Evolutionary conservation across 2,329 filamentous ascomycete species (phyloP), one percentile per base, ranked within the genome.

Genomic region (Coniochaeta prunicola): DNA sequence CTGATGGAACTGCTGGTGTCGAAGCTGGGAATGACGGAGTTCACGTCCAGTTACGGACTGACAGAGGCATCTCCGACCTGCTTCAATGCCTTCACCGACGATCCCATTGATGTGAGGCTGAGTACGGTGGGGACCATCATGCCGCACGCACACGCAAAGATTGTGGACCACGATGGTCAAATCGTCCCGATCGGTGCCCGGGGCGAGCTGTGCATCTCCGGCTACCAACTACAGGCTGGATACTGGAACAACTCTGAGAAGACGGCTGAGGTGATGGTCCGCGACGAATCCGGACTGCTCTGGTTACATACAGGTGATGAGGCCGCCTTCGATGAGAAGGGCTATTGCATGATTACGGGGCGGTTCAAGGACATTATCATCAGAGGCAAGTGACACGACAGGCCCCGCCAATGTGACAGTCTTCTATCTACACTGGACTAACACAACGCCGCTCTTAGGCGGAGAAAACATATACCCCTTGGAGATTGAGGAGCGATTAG

Each of bases 311-410:
- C 87, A 0, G 87, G 87, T 0, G 89, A 92, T 66, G 80, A 89
- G 62, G 81, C 90, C 34, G 77, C 87, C 7, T 84, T 86, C 59
- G 87, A 91, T 60, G 81, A 84, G 34, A 73, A 84, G 9, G 88
- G 87, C 0, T 90, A 89, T 67, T 90, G 87, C 64, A 80, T 77
- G 7, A 91, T 92, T 64, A 91, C 88, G 0, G 88, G 89, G 0
- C 77, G 88, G 21, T 90, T 90, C 73, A 91, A 91, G 74, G 89
- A 92, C 60, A 90, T 91, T 36, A 90, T 91, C 59, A 91, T 91
- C 61, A 77, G 88, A 65, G 88, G 85, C 79, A 65, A 57, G 74
- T 57, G 55, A 34, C 33, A 19, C 34, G 26, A 19, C 8, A 10
- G n/a, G 15, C 15, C 15, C 17, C 15, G n/a, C n/a, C n/a, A n/a